Evolutionary conservation across 2,329 filamentous ascomycete species (phyloP).

Genomic region (Xylaria hypoxylon): DNA sequence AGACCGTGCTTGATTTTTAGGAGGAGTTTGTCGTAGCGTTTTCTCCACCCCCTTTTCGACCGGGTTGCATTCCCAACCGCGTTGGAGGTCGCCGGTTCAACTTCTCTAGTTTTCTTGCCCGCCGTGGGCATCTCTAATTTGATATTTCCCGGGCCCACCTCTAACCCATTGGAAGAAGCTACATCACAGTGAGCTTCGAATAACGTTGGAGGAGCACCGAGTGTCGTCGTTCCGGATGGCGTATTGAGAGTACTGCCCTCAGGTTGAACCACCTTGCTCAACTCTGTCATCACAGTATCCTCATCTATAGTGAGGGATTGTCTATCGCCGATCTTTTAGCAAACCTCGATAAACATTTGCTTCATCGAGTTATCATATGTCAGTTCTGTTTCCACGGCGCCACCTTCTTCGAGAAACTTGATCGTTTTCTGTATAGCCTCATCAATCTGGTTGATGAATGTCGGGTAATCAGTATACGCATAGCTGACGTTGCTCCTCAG

Average conservation of each 20-base stretch:
- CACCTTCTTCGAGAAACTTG: slow-evolving; percentile 23
- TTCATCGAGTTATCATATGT: not conserved
- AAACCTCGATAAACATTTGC: not conserved
- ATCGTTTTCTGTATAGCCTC: slow-evolving; percentile 26
- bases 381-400: slow-evolving; percentile 31
- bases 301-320: not conserved
- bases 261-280: not conserved
- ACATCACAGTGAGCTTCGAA: not conserved
- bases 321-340: not conserved
- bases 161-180: not conserved
- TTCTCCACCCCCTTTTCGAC: not conserved
- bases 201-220: not conserved
- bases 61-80: no score
- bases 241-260: not conserved
- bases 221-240: not conserved
- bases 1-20: not conserved
- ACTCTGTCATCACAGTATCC: not conserved
- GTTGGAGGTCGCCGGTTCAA: not conserved
- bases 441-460: not conserved
- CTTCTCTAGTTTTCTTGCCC: not conserved
- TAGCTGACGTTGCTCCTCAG: not conserved
- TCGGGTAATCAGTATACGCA: not conserved
- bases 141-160: not conserved
- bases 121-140: not conserved
- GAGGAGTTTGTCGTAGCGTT: not conserved